Base-by-base conservation (phyloP, 108 stramenopile genomes). In the Cyclotella baltica region DNA sequence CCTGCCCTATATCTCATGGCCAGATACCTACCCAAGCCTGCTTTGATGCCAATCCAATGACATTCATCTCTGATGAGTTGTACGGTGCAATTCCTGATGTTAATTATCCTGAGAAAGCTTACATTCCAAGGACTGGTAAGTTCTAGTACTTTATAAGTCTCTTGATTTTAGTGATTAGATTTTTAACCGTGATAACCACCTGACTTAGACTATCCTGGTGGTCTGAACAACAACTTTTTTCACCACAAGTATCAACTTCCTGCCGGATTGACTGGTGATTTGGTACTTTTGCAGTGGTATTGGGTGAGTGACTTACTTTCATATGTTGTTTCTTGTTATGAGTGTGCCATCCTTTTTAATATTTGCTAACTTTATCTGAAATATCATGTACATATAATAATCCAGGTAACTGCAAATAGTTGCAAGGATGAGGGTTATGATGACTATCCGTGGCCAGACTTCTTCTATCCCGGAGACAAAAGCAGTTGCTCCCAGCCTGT, bases 241-340 rank as follows among this genome's bases (percentile, higher is more conserved):
- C 61, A 29, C 34, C 76, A 77, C 76, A 20, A 35, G 27, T 77
- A 40, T 31, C 52, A 25, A 62, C 37, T 73, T 36, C 73, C 78
- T 36, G 64, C 56, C n/a, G 69, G 68, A n/a, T 25, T 77, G 29
- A 58, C 59, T 55, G 76, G 76, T 27, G 76, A 77, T 48, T 53
- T 85, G 35, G 81, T 89, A 9, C 59, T 92, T 16, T 43, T 89
- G 20, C 89, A 92, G 58, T 94, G 93, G 93, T 70, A 77, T 23
- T 94, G 91, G 72, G 34, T 86, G 40, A 43, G 40, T 43, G 10
- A n/a, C n/a, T n/a, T n/a, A n/a, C n/a, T n/a, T n/a, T n/a, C n/a
- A n/a, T n/a, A n/a, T n/a, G n/a, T n/a, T n/a, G n/a, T n/a, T n/a
- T n/a, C n/a, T n/a, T n/a, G n/a, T n/a, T n/a, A n/a, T n/a, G n/a